Evolutionary conservation across 1,284 basidiomycete genomes (phyloP).

Genomic region (Hortiboletus rubellus): DNA sequence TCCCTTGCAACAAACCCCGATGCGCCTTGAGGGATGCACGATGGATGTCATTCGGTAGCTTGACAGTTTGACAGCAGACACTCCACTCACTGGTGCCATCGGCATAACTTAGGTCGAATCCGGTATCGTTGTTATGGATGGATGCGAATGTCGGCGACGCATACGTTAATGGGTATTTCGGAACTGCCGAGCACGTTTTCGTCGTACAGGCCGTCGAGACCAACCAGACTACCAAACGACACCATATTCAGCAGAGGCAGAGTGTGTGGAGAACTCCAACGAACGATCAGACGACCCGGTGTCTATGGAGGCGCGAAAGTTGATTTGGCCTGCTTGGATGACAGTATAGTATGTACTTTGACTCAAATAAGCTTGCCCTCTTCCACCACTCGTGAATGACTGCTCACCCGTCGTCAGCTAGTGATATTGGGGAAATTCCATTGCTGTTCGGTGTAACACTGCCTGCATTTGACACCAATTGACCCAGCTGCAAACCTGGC

Average conservation of each 20-base stretch:
- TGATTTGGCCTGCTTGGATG: constrained; percentile 57
- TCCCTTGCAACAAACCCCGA: constrained; percentile 71
- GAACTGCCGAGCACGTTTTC: constrained; percentile 51
- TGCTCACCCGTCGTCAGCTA: constrained; percentile 50
- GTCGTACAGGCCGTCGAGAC: constrained; percentile 62
- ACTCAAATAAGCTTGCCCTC: constrained; percentile 14
- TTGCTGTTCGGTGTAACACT: constrained; percentile 14
- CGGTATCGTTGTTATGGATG: constrained; percentile 59
- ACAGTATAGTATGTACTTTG: constrained; percentile 65
- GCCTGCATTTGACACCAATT: constrained; percentile 16
- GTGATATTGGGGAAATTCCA: constrained; percentile 42
- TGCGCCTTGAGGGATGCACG: constrained; percentile 43
- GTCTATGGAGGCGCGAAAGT: constrained; percentile 69
- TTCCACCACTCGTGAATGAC: constrained; percentile 1
- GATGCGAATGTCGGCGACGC: constrained; percentile 61
- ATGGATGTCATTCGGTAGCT: constrained; percentile 9
- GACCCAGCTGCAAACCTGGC: constrained; percentile 18
- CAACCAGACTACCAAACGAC: constrained; percentile 53
- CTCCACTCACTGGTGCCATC: constrained; percentile 59
- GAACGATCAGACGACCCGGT: constrained; percentile 60
- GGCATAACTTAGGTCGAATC: constrained; percentile 59
- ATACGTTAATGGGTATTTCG: constrained; percentile 66
- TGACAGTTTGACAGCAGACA: neutral
- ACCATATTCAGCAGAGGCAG: neutral
- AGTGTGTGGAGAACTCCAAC: constrained; percentile 7